Evolutionary conservation across 2,329 filamentous ascomycete species (phyloP), one percentile per base, ranked within the genome.

Genomic region (Scedosporium aurantiacum): DNA sequence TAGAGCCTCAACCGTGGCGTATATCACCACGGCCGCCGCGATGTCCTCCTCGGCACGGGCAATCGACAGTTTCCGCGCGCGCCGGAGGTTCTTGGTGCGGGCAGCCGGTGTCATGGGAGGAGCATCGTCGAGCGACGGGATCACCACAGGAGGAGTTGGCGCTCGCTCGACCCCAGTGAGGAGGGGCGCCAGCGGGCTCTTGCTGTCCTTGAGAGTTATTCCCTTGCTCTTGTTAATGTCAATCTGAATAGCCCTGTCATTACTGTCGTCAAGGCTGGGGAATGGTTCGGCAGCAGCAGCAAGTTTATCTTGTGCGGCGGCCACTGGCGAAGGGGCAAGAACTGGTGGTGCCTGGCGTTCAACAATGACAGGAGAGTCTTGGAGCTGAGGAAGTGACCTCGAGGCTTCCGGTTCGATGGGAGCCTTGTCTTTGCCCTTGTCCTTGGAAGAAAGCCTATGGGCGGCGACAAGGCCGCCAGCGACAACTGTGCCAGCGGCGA

Each of bases 1-100:
- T 62, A 82, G 68, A 52, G 73, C 75, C 63, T 79, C 78, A 40
- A 75, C 78, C 7, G 79, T 74, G 45, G 81, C 80, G 63, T 80
- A 81, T 21, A 83, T 76, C 25, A 82, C 75, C 25, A 82, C 80
- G 14, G 78, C 81, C 40, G 80, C 78, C 40, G 81, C 81, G 37
- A 82, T 70, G 40, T 77, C 75, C 62, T 83, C 81, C 68, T 83
- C 80, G 16, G 76, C 77, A 16, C 76, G 71, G 43, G 73, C 74
- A 40, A 79, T 70, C n/a, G 74, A 74, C 62, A 76, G 71, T 62
- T 74, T 78, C 60, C 76, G 74, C 64, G 76, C 77, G 60, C 76
- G 76, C 61, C 74, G 75, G 18, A 81, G 66, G 56, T 74, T 79
- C 60, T 72, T 75, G 23, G 72, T 74, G 55, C 76, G 75, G 60